phyloP scores from a whole-genome alignment of 2,329 filamentous ascomycete species.

The Fusarium torreyae region DNA sequence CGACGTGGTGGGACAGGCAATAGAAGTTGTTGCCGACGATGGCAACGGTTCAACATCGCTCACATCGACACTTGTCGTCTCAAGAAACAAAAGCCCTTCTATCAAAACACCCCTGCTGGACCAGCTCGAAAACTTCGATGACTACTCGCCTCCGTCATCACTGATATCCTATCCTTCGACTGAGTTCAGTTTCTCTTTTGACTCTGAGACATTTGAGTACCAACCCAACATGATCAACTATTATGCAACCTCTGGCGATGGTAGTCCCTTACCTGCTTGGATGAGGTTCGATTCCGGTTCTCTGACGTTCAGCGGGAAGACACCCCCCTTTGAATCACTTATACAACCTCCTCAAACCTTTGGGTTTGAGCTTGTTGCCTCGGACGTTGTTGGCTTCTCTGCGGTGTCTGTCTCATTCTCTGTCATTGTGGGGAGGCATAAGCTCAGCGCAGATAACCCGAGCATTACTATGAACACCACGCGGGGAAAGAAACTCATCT shows the following conservation, averaged over 20 bases:
- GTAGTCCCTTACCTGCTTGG: slow-evolving; percentile 90
- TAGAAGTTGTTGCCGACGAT: slow-evolving; percentile 81
- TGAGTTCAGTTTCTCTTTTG: slow-evolving; percentile 68
- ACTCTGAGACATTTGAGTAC: slow-evolving; percentile 74
- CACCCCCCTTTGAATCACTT: slow-evolving; percentile 75
- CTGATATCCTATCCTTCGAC: slow-evolving; percentile 69
- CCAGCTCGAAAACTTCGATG: slow-evolving; percentile 71
- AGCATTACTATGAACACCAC: slow-evolving; percentile 71
- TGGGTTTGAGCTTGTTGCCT: slow-evolving; percentile 80
- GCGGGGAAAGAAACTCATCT: slow-evolving; percentile 65
- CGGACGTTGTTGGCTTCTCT: slow-evolving; percentile 84
- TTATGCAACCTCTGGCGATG: slow-evolving; percentile 82
- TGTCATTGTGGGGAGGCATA: slow-evolving; percentile 79
- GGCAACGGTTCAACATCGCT: slow-evolving; percentile 73
- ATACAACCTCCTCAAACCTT: slow-evolving; percentile 80
- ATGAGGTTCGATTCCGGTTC: slow-evolving; percentile 77
- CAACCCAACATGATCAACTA: slow-evolving; percentile 72
- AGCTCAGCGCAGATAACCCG: slow-evolving; percentile 74
- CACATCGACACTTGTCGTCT: slow-evolving; percentile 80
- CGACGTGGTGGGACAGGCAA: slow-evolving; percentile 70
- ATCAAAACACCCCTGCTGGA: slow-evolving; percentile 70
- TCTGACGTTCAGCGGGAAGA: slow-evolving; percentile 79
- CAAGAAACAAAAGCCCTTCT: slow-evolving; percentile 67
- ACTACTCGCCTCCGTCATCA: slow-evolving; percentile 72
- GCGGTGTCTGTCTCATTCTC: slow-evolving; percentile 77